phyloP scores from a whole-genome alignment of 2,329 filamentous ascomycete species.

The Phialemonium atrogriseum region DNA sequence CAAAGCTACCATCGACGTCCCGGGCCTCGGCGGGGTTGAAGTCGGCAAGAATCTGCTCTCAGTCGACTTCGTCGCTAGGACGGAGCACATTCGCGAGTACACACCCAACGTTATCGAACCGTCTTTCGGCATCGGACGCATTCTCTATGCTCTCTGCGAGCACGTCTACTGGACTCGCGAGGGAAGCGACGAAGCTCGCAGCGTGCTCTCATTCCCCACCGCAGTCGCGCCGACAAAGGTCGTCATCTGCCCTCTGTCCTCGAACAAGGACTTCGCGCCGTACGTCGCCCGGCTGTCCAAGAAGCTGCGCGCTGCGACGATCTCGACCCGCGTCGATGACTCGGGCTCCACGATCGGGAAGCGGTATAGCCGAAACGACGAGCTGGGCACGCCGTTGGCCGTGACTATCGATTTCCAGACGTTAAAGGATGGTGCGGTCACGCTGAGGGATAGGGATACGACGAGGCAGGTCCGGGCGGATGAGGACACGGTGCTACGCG shows the following conservation, averaged over 20 bases:
- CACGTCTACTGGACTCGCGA: constrained; percentile 91
- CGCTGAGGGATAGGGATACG: constrained; percentile 81
- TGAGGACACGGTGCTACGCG: constrained; percentile 70
- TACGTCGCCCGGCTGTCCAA: constrained; percentile 64
- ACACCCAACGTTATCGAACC: constrained; percentile 96
- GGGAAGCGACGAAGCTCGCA: constrained; percentile 73
- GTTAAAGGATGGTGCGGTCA: constrained; percentile 77
- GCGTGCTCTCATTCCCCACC: constrained; percentile 51
- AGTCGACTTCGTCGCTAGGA: constrained; percentile 75
- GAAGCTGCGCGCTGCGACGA: constrained; percentile 64
- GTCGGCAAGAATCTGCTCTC: constrained; percentile 70
- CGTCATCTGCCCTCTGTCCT: constrained; percentile 80
- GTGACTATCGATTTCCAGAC: constrained; percentile 96
- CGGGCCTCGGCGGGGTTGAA: constrained; percentile 66
- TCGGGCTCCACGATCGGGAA: constrained; percentile 90
- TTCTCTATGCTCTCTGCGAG: constrained; percentile 87
- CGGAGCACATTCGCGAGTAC: constrained; percentile 81
- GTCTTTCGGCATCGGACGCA: constrained; percentile 93
- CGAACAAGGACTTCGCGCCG: constrained; percentile 73
- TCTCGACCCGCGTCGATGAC: constrained; percentile 83
- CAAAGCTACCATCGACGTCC: constrained; percentile 70
- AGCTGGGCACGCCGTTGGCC: constrained; percentile 88
- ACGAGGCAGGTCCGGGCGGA: constrained; percentile 84
- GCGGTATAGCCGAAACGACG: constrained; percentile 89
- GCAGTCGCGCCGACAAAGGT: constrained; percentile 91